These are phyloP conservation scores for Acorus calamus DNA, from an alignment of 106 monocot species.

Conservation along the genomic window DNA sequence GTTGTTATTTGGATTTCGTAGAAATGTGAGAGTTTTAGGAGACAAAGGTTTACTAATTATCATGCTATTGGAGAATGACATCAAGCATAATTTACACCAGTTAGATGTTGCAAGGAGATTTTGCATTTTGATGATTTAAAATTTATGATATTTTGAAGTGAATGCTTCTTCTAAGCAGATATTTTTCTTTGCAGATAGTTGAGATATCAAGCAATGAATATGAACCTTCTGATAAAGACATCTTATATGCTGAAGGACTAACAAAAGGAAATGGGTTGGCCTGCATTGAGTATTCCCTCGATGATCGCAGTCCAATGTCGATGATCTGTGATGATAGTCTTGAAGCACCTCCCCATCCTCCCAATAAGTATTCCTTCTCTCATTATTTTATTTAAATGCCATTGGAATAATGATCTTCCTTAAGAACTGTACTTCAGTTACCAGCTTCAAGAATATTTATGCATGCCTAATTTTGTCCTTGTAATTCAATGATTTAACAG, in stretches of 20 bases:
- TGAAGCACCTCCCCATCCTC: slow-evolving; percentile 51
- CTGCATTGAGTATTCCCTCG: slow-evolving; percentile 80
- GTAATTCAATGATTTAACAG: too few species aligned
- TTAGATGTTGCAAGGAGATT: neutral
- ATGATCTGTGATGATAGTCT: slow-evolving; percentile 53
- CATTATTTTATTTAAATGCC: too few species aligned
- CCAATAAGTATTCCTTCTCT: slow-evolving; percentile 40
- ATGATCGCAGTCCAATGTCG: slow-evolving; percentile 78
- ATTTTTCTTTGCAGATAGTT: slow-evolving; percentile 52
- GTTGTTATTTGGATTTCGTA: too few species aligned
- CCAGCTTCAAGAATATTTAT: too few species aligned
- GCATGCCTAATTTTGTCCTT: too few species aligned
- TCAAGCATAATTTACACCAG: too few species aligned
- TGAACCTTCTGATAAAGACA: slow-evolving; percentile 83
- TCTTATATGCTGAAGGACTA: slow-evolving; percentile 80
- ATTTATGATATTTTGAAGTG: neutral
- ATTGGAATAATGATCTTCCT: too few species aligned
- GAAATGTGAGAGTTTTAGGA: too few species aligned
- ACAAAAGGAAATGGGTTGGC: slow-evolving; percentile 92
- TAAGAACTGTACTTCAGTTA: too few species aligned
- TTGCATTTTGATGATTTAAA: neutral
- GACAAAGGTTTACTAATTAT: too few species aligned
- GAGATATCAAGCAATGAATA: slow-evolving; percentile 95
- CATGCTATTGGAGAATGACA: too few species aligned
- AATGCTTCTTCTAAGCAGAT: neutral